Base-by-base conservation (phyloP, 2,329 filamentous ascomycete genomes). In the Purpureocillium lavendulum region DNA sequence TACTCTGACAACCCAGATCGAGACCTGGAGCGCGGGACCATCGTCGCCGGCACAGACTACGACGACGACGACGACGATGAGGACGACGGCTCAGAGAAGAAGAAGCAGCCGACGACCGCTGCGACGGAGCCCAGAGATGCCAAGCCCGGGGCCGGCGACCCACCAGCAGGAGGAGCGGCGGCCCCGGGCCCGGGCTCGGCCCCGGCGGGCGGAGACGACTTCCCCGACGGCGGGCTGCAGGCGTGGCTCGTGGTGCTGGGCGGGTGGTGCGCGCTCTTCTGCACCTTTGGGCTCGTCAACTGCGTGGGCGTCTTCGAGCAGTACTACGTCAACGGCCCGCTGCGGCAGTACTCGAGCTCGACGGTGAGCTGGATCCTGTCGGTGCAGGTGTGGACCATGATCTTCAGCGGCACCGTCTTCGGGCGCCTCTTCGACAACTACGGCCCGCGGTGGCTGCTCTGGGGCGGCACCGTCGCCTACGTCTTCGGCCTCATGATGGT, bases 401-500 rank as follows among this genome's bases (percentile, higher is more conserved):
- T 70, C 36, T 65, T 74, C 46, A 64, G 75, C 61, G 73, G 72
- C 39, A 57, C 60, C 7, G 45, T 65, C 12, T 78, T 65, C 37
- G 82, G 83, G 1, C 75, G 72, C 31, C 35, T 82, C 10, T 84
- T 75, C 49, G 82, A 87, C 55, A 73, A 67, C 45, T 75, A 76
- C 46, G 82, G 82, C 2, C 78, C 82, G 1, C 67, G 69, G 30
- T 73, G 65, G 42, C 61, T 85, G 4, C 60, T 82, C 12, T 45
- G 71, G 14, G 49, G 59, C 38, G 78, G 78, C 24, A 70, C 69
- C 4, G 49, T 80, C 42, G 54, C 73, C 41, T 75, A 80, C 55
- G 66, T 83, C 45, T 73, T 83, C 34, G 73, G 76, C 17, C 57
- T 83, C 14, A 81, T 83, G 75, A 80, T 83, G 76, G 66, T 71